Evolutionary conservation across 495 filamentous ascomycete species (phyloP), one percentile per base, ranked within the genome.

Genomic region (Glonium stellatum): DNA sequence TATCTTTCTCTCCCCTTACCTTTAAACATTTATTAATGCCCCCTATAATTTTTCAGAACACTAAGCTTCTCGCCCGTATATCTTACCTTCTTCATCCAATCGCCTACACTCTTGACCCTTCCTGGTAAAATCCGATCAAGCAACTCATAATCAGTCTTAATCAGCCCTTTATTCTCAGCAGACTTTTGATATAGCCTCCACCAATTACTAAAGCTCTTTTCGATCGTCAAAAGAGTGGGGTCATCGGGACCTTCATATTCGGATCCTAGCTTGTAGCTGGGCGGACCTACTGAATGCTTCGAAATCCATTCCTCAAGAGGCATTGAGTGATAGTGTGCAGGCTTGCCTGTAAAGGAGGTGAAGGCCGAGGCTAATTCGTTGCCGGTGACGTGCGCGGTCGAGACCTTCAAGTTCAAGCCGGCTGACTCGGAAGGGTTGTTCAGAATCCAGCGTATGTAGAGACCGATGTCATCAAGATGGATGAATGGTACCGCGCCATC

Each of bases 401-500:
- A 31, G 8, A 51, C 36, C 19, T 61, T 49, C 9, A 65, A 23
- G 41, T 61, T 27, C 41, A 61, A 23, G 18, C 58, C 63, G 1
- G 53, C 51, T 0, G 53, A 22, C 25, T 58, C 37, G 11, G 57
- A 54, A 8, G 59, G 63, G 13, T 57, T 53, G 13, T 61, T 54
- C 15, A 65, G 54, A 25, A 65, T 13, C 63, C 63, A 65, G 46
- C 53, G 48, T 0, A 44, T 54, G n/a, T 19, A 46, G 34, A 18
- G 49, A 34, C 36, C 63, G 1, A 65, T 27, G 58, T 65, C 63
- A 0, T 57, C 58, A 18, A 65, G 49, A 55, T 61, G 58, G 46
- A 65, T 57, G 34, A 65, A 54, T 34, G 63, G 63, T n/a, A 61
- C 25, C 0, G 53, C 54, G 12, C 63, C 63, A n/a, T 61, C 63